These are phyloP conservation scores for Aspergillus udagawae DNA, from an alignment of 2,329 filamentous ascomycete species.

Conservation along the genomic window DNA sequence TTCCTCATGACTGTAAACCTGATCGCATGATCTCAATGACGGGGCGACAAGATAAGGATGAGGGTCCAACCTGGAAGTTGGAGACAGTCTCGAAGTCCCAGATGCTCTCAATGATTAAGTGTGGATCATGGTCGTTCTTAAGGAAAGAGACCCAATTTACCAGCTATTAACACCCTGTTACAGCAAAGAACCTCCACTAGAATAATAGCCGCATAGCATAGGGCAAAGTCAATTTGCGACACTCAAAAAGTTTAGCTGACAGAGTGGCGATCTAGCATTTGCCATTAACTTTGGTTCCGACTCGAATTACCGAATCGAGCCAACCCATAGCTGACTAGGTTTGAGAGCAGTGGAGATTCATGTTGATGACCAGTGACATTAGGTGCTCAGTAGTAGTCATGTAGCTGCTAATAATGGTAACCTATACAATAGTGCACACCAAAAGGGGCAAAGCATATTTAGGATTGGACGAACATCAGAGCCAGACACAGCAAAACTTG, in stretches of 20 bases:
- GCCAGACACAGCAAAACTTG: too few species aligned
- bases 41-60: background rate
- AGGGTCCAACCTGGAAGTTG: background rate
- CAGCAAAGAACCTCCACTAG: background rate
- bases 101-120: background rate
- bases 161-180: background rate
- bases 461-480: too few species aligned
- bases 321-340: background rate
- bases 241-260: background rate
- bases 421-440: background rate
- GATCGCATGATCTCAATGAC: slow-evolving; percentile 4
- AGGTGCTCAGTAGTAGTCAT: background rate
- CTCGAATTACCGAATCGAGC: background rate
- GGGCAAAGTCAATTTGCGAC: background rate
- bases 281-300: background rate
- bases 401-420: background rate
- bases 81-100: background rate
- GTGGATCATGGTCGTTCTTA: background rate
- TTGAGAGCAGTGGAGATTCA: background rate
- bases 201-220: background rate
- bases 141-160: background rate
- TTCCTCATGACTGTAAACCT: slow-evolving; percentile 8
- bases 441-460: background rate
- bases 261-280: background rate
- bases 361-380: too few species aligned